Evolutionary conservation across 2,329 filamentous ascomycete species (phyloP), one percentile per base, ranked within the genome.

Genomic region (Cladosporium sp.): DNA sequence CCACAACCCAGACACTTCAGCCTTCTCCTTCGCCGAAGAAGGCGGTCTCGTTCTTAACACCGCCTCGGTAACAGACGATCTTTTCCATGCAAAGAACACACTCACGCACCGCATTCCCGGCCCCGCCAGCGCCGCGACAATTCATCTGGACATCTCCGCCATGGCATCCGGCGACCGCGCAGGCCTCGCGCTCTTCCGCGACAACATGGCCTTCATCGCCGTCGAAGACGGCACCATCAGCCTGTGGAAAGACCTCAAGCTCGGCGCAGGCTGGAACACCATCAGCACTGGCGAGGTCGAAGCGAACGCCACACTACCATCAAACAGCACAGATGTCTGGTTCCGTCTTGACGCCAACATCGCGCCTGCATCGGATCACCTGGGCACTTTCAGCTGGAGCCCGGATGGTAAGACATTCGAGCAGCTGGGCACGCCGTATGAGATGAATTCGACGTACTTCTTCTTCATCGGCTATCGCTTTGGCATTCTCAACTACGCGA

Each of bases 1-100:
- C 71, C 86, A 88, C 69, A 87, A 88, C 72, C 86, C 86, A 0
- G 84, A 88, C 65, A 78, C 74, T 0, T 76, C 73, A 11, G 82
- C 80, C 10, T 76, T 86, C 12, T 44, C 62, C 18, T 51, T 38
- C n/a, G 21, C 34, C 21, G 73, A 77, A 49, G 76, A 80, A 34
- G 82, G 83, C 1, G 75, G 76, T 1, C 70, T 88, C 2, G 79
- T 77, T 0, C 77, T 88, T 1, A 75, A 73, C 32, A 83, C 85
- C 1, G 83, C 82, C 1, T 84, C 81, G 0, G 79, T 86, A 0
- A 88, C 85, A 0, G 74, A 77, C 15, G 85, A 87, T 69, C 72
- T 87, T 2, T 76, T 78, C 76, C 71, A 73, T 0, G 80, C 80
- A 3, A 74, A 75, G 30, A 81, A 81, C 69, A 81, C 79, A 0